Base-by-base conservation (phyloP, 2,329 filamentous ascomycete genomes). In the Fusarium succisae region DNA sequence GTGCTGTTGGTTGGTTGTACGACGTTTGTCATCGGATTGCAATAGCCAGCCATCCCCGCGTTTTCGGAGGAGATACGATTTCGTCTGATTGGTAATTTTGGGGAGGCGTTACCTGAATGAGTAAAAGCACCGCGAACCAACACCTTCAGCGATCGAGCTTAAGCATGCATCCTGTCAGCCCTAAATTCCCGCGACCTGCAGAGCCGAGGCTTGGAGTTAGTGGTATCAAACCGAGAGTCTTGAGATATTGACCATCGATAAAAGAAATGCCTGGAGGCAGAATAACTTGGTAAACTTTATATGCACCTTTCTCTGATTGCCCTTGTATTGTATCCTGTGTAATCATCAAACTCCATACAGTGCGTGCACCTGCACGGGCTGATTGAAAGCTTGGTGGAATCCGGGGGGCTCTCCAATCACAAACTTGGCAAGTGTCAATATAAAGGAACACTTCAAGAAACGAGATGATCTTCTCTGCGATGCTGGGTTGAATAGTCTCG, bases 81-180 rank as follows among this genome's bases (percentile, higher is more conserved):
- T n/a, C 20, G 3, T 38, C 57, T 53, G 35, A 53, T 60, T 53
- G 26, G 57, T 32, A 39, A 53, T 20, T 14, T 30, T 28, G 20
- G 35, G 26, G 24, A 18, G 11, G 15, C 55, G 14, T 59, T 59
- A 5, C 32, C 32, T 39, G 44, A 39, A 59, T 20, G 24, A 53
- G 44, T 9, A 51, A 39, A 50, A 18, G 20, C 26, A 26, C 35
- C 57, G 13, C 39, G 30, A 58, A 48, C 41, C 28, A 57, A 44
- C 26, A 32, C 24, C 1, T 24, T 56, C 20, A 41, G 11, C 35
- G 14, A 17, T 37, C 24, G 24, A 38, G 24, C 51, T 22, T 9
- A 14, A n/a, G 53, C 24, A 30, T 55, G 20, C 17, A 44, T 56
- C 53, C 26, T 32, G 38, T 56, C 53, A 56, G 53, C 53, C 53